These are phyloP conservation scores for Astrothelium macrocarpum DNA, from an alignment of 495 filamentous ascomycete species.

Conservation along the genomic window DNA sequence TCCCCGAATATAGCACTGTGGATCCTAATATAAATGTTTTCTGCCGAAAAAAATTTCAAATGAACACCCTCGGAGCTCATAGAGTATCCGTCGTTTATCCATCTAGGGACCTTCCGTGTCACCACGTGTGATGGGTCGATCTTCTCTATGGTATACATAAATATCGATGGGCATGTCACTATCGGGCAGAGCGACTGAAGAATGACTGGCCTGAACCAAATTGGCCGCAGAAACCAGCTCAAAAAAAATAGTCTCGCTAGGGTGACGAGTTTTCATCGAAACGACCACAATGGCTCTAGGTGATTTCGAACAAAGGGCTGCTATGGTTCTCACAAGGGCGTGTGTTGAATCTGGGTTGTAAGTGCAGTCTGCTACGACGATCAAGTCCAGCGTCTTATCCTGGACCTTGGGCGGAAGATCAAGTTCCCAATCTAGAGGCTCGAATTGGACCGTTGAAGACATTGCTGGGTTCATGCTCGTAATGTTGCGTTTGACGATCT, in stretches of 20 bases:
- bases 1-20: too few species aligned
- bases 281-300: slow-evolving; percentile 55
- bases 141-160: neutral
- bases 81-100: neutral
- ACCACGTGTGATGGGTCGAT: neutral
- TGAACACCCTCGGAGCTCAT: neutral
- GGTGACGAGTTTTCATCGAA: slow-evolving; percentile 76
- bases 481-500: slow-evolving; percentile 50
- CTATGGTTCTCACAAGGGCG: slow-evolving; percentile 61
- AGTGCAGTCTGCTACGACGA: slow-evolving; percentile 85
- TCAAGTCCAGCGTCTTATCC: slow-evolving; percentile 50
- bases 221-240: slow-evolving; percentile 55
- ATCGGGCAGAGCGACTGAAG: neutral
- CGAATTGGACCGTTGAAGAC: slow-evolving; percentile 40
- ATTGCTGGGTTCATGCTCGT: slow-evolving; percentile 35
- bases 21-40: too few species aligned
- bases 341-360: slow-evolving; percentile 82
- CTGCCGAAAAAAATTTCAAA: neutral
- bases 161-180: neutral
- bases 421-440: slow-evolving; percentile 68
- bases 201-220: slow-evolving; percentile 32
- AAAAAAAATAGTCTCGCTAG: slow-evolving; percentile 72
- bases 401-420: slow-evolving; percentile 31
- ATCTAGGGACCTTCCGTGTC: neutral
- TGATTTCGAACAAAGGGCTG: slow-evolving; percentile 41